Percentiles rank a stretch among this genome's conserved stretches.
Evolutionary conservation across 345 rosid species (phyloP).

Genomic region (Moricandia moricandioides): DNA sequence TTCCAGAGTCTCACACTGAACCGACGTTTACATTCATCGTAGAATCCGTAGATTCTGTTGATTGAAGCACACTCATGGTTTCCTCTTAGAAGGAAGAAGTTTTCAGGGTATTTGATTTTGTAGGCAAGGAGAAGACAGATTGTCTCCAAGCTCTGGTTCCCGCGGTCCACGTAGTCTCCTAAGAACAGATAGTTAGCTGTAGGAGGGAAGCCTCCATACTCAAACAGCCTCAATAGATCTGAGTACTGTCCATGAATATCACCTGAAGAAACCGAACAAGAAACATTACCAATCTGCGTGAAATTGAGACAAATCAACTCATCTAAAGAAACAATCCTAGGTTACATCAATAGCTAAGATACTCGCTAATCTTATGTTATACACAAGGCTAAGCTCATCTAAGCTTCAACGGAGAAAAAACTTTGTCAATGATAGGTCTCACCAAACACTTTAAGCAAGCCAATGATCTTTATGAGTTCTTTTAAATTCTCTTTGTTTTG

Average conservation of each 20-base stretch:
- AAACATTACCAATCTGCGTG: conserved; percentile 15
- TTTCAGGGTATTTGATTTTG: conserved; percentile 85
- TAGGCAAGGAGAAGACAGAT: conserved; percentile 91
- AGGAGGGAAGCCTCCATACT: conserved; percentile 91
- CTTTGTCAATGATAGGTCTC: no score
- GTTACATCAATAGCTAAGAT: no score
- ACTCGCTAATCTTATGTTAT: no score
- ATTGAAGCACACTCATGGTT: conserved; percentile 93
- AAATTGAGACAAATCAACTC: conserved; percentile 15
- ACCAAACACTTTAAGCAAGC: no score
- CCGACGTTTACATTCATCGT: conserved; percentile 88
- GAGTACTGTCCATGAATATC: conserved; percentile 92
- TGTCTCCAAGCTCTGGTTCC: conserved; percentile 93
- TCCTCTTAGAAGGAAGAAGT: conserved; percentile 84
- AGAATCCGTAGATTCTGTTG: conserved; percentile 89
- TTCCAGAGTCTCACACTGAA: conserved; percentile 86
- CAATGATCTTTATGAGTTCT: no score
- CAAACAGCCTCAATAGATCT: conserved; percentile 85
- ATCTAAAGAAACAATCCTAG: no score
- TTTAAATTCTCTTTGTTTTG: no score
- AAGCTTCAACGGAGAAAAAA: no score
- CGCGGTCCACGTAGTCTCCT: conserved; percentile 93
- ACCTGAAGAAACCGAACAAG: conserved; percentile 45
- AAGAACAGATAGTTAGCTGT: conserved; percentile 79
- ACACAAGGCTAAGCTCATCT: no score